phyloP scores from a whole-genome alignment of 441 rosid genomes.

The Populus hybrid region DNA sequence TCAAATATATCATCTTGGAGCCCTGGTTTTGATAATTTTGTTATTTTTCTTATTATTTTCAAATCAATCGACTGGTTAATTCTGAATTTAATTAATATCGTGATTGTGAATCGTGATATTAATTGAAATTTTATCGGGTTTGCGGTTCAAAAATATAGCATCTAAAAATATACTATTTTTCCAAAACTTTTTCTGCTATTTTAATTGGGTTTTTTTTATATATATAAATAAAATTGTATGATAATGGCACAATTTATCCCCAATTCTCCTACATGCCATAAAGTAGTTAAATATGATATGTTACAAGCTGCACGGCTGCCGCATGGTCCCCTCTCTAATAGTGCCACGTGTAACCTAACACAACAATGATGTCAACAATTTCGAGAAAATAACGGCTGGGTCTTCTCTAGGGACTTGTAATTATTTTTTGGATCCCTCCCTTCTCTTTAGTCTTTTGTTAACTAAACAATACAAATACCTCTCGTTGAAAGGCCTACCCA shows the following conservation, averaged over 20 bases:
- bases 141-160: too few species aligned
- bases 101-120: accelerated
- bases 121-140: too few species aligned
- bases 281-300: background rate
- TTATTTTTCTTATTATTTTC: too few species aligned
- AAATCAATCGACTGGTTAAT: accelerated
- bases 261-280: background rate
- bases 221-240: too few species aligned
- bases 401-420: conserved; percentile 13
- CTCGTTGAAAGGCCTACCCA: conserved; percentile 28
- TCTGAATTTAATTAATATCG: too few species aligned
- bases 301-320: conserved; percentile 11
- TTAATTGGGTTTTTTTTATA: too few species aligned
- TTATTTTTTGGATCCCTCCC: conserved; percentile 39
- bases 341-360: background rate
- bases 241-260: too few species aligned
- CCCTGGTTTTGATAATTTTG: background rate
- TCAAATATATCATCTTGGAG: too few species aligned
- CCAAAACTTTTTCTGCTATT: too few species aligned
- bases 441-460: conserved; percentile 4
- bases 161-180: too few species aligned
- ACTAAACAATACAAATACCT: conserved; percentile 9
- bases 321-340: background rate
- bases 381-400: background rate
- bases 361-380: background rate